phyloP scores from a whole-genome alignment of 1,139 yeast species.

The Yamadazyma aaseri region DNA sequence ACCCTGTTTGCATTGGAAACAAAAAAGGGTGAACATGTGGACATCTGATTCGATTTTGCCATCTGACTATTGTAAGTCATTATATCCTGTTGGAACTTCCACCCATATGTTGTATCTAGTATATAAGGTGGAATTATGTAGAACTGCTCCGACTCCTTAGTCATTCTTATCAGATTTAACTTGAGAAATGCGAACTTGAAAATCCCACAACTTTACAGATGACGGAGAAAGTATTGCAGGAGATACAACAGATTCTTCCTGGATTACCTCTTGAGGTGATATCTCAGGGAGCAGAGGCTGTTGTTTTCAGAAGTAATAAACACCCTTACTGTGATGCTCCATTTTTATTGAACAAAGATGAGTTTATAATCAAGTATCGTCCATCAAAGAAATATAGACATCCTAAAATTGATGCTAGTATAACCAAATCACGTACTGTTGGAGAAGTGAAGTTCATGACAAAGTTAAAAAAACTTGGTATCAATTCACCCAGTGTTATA shows the following conservation, averaged over 20 bases:
- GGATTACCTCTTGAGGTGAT: constrained; percentile 52
- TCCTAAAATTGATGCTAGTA: constrained; percentile 69
- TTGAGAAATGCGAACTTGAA: constrained; percentile 1
- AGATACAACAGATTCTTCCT: constrained; percentile 44
- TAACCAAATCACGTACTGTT: constrained; percentile 78
- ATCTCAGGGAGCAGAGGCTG: constrained; percentile 96
- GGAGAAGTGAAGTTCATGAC: constrained; percentile 81
- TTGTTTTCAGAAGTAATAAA: constrained; percentile 59
- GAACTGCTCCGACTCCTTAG: constrained; percentile 7
- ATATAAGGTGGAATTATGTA: constrained; percentile 47
- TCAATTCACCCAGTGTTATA: constrained; percentile 67
- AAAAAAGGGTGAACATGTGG: constrained; percentile 9
- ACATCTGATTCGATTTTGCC: constrained; percentile 22
- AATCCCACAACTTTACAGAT: constrained; percentile 19
- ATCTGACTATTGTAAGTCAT: constrained; percentile 23
- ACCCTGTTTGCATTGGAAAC: background rate
- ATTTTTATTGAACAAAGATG: constrained; percentile 17
- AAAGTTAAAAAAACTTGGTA: constrained; percentile 53
- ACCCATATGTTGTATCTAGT: constrained; percentile 38
- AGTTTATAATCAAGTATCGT: constrained; percentile 75
- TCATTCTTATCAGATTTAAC: constrained; percentile 3
- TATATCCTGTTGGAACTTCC: constrained; percentile 28
- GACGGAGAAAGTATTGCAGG: constrained; percentile 42
- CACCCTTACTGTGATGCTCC: constrained; percentile 58
- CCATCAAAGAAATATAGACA: constrained; percentile 91